Percentiles rank a stretch among this genome's conserved stretches.
These are phyloP conservation scores for Golubevia sp. DNA, from an alignment of 1,284 basidiomycete species.

Conservation along the genomic window DNA sequence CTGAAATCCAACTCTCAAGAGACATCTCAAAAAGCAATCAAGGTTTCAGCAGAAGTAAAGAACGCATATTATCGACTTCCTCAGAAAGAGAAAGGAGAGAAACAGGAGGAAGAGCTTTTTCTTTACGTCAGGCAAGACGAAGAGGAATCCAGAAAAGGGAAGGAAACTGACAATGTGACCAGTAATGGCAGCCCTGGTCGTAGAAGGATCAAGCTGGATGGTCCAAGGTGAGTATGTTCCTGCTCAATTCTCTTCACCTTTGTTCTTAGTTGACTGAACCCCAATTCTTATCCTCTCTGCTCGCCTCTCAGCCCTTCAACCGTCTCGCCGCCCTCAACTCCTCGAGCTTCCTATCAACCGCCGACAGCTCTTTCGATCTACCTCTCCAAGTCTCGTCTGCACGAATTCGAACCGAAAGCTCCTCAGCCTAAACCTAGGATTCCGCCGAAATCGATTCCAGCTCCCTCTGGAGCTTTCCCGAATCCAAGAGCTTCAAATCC, in stretches of 20 bases:
- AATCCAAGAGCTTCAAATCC: background rate
- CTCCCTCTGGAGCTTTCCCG: background rate
- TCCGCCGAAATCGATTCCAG: background rate
- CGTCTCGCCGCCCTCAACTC: background rate
- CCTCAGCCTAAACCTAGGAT: background rate
- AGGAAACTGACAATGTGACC: background rate
- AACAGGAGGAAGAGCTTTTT: background rate
- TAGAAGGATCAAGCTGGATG: background rate
- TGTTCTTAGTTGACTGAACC: too few species aligned
- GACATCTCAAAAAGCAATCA: constrained; percentile 26
- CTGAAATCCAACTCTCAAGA: constrained; percentile 21
- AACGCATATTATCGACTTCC: constrained; percentile 26
- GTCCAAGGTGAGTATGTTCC: background rate
- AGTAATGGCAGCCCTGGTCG: background rate
- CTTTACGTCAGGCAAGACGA: background rate
- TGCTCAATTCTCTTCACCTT: too few species aligned
- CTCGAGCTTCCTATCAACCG: constrained; percentile 12
- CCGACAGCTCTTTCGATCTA: constrained; percentile 24
- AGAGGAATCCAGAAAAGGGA: background rate
- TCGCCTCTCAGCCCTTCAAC: background rate
- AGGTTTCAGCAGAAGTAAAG: constrained; percentile 31
- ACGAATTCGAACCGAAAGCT: constrained; percentile 24
- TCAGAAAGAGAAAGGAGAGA: constrained; percentile 6
- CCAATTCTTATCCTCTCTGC: too few species aligned
- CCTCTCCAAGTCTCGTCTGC: constrained; percentile 28